Evolutionary conservation across 1,284 basidiomycete species (phyloP).

Genomic region (Marasmius oreades): DNA sequence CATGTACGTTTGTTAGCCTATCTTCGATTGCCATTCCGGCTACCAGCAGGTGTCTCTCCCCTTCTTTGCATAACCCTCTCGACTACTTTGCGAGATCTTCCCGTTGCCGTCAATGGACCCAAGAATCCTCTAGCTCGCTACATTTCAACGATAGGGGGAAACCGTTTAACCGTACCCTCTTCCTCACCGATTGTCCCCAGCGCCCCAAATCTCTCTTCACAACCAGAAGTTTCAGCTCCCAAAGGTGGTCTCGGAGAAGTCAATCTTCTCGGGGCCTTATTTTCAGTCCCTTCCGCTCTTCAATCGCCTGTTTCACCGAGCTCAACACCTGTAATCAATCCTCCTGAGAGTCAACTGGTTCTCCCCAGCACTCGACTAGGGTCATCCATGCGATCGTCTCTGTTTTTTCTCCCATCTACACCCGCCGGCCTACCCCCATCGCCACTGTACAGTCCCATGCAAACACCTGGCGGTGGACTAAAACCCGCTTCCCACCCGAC

Average conservation of each 20-base stretch:
- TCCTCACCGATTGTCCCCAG: conserved; percentile 27
- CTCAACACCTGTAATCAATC: background rate
- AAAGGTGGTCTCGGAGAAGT: conserved; percentile 69
- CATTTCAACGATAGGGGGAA: conserved; percentile 34
- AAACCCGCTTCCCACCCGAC: conserved; percentile 46
- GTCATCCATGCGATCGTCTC: conserved; percentile 51
- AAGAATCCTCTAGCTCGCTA: conserved; percentile 51
- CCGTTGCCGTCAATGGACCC: conserved; percentile 47
- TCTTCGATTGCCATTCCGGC: conserved; percentile 57
- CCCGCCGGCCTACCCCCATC: conserved; percentile 36
- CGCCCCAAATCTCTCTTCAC: conserved; percentile 14
- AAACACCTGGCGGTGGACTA: conserved; percentile 13
- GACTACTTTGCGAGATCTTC: conserved; percentile 73
- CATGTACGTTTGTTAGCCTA: conserved; percentile 47
- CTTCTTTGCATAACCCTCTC: conserved; percentile 79
- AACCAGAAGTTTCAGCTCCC: conserved; percentile 15
- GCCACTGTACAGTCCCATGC: conserved; percentile 41
- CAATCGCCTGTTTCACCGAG: background rate
- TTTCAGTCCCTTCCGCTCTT: background rate
- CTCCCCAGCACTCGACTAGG: conserved; percentile 69
- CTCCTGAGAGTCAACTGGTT: conserved; percentile 25
- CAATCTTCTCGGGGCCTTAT: conserved; percentile 70
- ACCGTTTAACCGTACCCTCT: conserved; percentile 20
- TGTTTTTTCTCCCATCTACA: conserved; percentile 58
- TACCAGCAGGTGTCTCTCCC: conserved; percentile 45